Evolutionary conservation across 768 basidiomycete genomes (phyloP).

Genomic region (Lactarius tabidus): DNA sequence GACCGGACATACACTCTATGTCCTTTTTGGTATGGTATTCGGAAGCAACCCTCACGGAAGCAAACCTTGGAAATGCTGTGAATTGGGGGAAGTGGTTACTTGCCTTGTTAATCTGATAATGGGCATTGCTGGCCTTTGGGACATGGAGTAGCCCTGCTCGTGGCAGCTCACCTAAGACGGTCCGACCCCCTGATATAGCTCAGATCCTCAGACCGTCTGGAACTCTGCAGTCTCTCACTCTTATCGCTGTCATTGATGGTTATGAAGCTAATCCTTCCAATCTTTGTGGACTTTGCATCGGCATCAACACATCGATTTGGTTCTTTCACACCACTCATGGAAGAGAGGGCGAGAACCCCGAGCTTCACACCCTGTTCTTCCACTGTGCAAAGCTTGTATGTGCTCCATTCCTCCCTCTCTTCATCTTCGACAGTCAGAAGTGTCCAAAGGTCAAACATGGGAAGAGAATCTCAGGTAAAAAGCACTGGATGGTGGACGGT

Average conservation of each 20-base stretch:
- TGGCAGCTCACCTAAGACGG: no score
- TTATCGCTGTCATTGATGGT: constrained; percentile 70
- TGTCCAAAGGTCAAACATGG: constrained; percentile 48
- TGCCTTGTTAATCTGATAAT: background rate
- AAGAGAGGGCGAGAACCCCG: constrained; percentile 80
- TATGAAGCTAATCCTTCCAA: constrained; percentile 54
- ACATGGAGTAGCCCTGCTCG: no score
- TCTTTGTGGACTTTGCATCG: constrained; percentile 51
- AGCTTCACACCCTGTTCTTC: constrained; percentile 79
- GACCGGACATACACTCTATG: no score
- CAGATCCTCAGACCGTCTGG: constrained; percentile 71
- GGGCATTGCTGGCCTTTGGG: constrained; percentile 10
- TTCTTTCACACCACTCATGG: constrained; percentile 76
- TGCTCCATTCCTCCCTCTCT: constrained; percentile 79
- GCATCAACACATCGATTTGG: constrained; percentile 83
- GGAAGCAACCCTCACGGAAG: no score
- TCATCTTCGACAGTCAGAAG: constrained; percentile 88
- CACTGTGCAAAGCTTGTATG: constrained; percentile 75
- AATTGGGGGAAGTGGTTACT: no score
- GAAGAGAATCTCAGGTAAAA: constrained; percentile 47
- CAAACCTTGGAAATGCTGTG: no score
- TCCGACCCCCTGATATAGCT: background rate
- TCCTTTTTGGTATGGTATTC: no score
- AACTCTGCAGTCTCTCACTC: constrained; percentile 66
- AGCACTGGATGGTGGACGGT: no score